These are phyloP conservation scores for Umbilicus rupestris DNA, from an alignment of 164 flowering plant genomes.

Conservation along the genomic window DNA sequence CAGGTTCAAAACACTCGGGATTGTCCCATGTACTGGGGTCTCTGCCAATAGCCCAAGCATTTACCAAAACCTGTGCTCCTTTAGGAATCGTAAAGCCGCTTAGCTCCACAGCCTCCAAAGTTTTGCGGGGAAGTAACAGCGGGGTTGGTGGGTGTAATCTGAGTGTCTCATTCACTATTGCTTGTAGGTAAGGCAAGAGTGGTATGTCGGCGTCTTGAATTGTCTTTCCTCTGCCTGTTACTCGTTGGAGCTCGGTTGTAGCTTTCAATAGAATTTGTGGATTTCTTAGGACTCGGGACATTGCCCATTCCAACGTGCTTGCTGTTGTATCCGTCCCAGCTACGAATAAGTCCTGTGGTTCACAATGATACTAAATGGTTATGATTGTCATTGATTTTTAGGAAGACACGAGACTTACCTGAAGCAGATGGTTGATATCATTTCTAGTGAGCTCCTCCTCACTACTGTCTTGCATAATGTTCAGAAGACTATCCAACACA, in stretches of 20 bases:
- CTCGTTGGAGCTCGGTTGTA: constrained; percentile 15
- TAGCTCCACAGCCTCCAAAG: constrained; percentile 11
- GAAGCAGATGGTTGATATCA: constrained; percentile 12
- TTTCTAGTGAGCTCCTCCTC: constrained; percentile 8
- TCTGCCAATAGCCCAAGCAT: constrained; percentile 25
- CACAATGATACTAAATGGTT: neutral
- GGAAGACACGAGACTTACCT: constrained; percentile 10
- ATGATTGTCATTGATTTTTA: neutral
- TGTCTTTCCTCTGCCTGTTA: constrained; percentile 12
- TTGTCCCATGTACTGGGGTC: constrained; percentile 21
- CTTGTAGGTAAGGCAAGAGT: constrained; percentile 23
- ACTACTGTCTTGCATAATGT: constrained; percentile 14
- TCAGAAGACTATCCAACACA: constrained; percentile 23
- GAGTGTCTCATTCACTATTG: constrained; percentile 23
- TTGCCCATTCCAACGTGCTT: constrained; percentile 27
- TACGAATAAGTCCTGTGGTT: constrained; percentile 17
- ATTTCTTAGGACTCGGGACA: constrained; percentile 21
- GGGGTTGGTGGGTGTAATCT: constrained; percentile 22
- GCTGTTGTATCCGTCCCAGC: constrained; percentile 26
- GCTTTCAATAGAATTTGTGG: constrained; percentile 15
- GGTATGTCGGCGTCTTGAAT: too few relatives aligned
- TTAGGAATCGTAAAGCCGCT: constrained; percentile 19
- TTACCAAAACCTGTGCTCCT: constrained; percentile 21
- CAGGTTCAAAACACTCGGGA: constrained; percentile 17
- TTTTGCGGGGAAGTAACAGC: constrained; percentile 17